These are phyloP conservation scores for Cutaneotrichosporon sp. DNA, from an alignment of 1,284 basidiomycete genomes.

Conservation along the genomic window DNA sequence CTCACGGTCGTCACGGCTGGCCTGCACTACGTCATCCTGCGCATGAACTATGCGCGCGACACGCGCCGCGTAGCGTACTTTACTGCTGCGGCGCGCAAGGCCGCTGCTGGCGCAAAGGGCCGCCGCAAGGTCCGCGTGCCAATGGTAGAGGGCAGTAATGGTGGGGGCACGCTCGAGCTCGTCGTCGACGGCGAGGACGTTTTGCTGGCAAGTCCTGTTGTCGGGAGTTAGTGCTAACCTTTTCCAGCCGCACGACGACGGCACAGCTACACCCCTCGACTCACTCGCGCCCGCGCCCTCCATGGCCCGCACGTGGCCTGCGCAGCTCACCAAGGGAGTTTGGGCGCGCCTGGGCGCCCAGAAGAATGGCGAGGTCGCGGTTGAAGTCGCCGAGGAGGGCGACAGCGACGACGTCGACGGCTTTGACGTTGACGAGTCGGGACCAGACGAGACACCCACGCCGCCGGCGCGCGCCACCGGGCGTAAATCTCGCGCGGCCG, in stretches of 20 bases:
- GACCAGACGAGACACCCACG: not conserved
- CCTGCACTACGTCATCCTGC: constrained; percentile 72
- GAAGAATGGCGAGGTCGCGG: constrained; percentile 12
- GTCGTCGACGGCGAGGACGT: constrained; percentile 44
- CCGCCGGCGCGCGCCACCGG: not conserved
- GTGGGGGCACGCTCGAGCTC: constrained; percentile 38
- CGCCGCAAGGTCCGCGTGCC: constrained; percentile 45
- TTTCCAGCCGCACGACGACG: constrained; percentile 45
- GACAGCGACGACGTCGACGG: constrained; percentile 16
- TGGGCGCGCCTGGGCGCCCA: not conserved
- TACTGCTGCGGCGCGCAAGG: constrained; percentile 57
- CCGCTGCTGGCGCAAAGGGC: constrained; percentile 58
- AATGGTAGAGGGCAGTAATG: constrained; percentile 39
- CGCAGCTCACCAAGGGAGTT: not conserved
- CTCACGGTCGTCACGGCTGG: constrained; percentile 65
- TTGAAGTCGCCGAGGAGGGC: constrained; percentile 5
- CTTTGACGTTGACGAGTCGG: constrained; percentile 7
- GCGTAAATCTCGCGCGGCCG: constrained; percentile 12
- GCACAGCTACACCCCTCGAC: constrained; percentile 33
- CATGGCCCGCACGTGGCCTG: constrained; percentile 40
- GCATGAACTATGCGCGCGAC: constrained; percentile 69
- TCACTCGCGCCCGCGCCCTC: constrained; percentile 35
- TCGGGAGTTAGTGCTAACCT: constrained; percentile 5
- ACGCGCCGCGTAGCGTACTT: constrained; percentile 64
- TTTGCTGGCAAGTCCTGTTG: constrained; percentile 35